These are phyloP conservation scores for Skeletonema potamos DNA, from an alignment of 108 stramenopile species.

Conservation along the genomic window DNA sequence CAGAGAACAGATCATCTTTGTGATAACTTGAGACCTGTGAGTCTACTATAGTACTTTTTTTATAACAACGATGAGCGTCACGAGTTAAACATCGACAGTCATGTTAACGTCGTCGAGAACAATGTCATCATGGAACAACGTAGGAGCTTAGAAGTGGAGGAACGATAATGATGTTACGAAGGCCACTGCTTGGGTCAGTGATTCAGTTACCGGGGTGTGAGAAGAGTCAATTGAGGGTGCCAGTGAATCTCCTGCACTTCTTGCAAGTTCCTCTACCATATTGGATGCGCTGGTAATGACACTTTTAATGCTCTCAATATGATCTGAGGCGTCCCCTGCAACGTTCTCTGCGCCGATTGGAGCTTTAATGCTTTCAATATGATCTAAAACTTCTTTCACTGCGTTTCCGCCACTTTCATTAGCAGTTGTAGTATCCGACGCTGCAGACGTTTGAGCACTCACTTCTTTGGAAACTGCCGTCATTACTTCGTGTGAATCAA, in stretches of 20 bases:
- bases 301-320: background rate
- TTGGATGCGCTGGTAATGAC: background rate
- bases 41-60: no score
- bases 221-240: background rate
- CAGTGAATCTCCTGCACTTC: background rate
- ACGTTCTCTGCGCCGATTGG: background rate
- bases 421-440: background rate
- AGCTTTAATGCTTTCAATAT: background rate
- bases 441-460: background rate
- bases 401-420: background rate
- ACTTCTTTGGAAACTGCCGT: background rate
- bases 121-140: background rate
- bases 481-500: background rate
- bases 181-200: background rate
- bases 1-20: background rate
- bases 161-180: background rate
- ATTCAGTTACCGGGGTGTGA: background rate
- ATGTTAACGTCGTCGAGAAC: no score
- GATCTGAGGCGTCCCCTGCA: background rate
- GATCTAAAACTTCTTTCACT: background rate
- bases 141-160: background rate
- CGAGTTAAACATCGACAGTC: background rate
- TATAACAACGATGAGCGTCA: no score
- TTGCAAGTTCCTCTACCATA: background rate
- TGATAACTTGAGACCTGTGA: background rate